Base-by-base conservation (phyloP, 768 basidiomycete species). In the Leccinum variicolor region DNA sequence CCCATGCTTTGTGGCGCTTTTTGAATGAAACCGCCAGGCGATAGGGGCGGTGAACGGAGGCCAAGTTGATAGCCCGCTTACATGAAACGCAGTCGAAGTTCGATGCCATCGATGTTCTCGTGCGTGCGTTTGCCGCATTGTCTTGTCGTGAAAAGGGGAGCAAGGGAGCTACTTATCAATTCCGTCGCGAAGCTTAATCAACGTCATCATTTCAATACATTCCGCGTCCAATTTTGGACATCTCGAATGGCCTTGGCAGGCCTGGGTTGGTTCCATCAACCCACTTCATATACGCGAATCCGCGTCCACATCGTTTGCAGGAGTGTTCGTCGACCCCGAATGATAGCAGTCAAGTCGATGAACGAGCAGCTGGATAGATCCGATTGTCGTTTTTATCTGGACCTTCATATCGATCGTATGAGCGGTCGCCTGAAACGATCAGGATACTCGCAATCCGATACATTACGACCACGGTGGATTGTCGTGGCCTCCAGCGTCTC, bases 101-200 rank as follows among this genome's bases (percentile, higher is more conserved):
- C 23, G 50, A 56, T 57, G 29, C 46, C 50, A 62, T 52, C 41
- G 28, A 59, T 45, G 53, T 46, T 49, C 51, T 58, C 48, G 36
- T 21, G 64, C 58, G 64, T 57, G 53, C 49, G 67, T 60, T 45
- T 67, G 53, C 65, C 68, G 59, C 67, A 51, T 69, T 68, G 63
- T 65, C 43, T 60, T 60, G 53, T 57, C 52, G 51, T 52, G 48
- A 39, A 39, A 39, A 39, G 3, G 17, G 62, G 58, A 51, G 47
- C 28, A 34, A 41, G 46, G 52, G 61, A 34, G 15, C 54, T 39
- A 39, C 36, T 28, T 49, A 59, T 61, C 61, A 59, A 53, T 60
- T 59, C 58, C 56, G 41, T 46, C 50, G 51, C 50, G 59, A 67
- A 62, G 53, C 56, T 52, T 39, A 53, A 57, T 54, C 54, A 61